Evolutionary conservation across 441 rosid species (phyloP), one percentile per base, ranked within the genome.

Genomic region (Mallotus japonicus): DNA sequence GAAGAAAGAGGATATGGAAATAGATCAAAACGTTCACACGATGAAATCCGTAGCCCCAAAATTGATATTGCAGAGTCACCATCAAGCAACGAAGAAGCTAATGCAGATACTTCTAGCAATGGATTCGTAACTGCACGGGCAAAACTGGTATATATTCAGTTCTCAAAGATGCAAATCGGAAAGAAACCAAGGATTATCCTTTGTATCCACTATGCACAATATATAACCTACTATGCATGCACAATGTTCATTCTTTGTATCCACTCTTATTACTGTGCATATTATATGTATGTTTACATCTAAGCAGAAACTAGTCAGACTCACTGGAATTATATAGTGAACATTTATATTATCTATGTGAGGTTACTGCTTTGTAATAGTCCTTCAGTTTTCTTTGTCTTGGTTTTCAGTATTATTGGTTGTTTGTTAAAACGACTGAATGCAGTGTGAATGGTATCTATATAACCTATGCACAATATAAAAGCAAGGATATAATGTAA

Each of bases 41-140:
- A 73, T 68, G 89, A 90, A 78, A 87, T 78, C 51, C 79, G 76
- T 68, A 83, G 84, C 83, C 87, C 80, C 19, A 65, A 77, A 72
- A 79, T 75, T 44, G 83, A 79, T 62, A 76, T 7, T 75, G 76
- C 71, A 64, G 83, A 73, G 70, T 79, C 83, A 64, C 83, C 87
- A 61, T 73, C 83, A 40, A 80, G 72, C 70, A 63, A 71, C 47
- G 92, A 86, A 77, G 91, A 88, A 63, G 69, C 73, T 64, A 76
- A 82, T 57, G 51, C 78, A 20, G 86, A 89, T 65, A 87, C 71
- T 77, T 81, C 87, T 71, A 85, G 85, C 75, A 87, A 81, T 75
- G 95, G 91, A 66, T 95, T 95, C 81, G 96, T 95, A 37, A 86
- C 97, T 37, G 99, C 99, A 69, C 85, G 87, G 88, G 83, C 86